phyloP scores from a whole-genome alignment of 163 green algal genomes.

The Scenedesmus sp. region DNA sequence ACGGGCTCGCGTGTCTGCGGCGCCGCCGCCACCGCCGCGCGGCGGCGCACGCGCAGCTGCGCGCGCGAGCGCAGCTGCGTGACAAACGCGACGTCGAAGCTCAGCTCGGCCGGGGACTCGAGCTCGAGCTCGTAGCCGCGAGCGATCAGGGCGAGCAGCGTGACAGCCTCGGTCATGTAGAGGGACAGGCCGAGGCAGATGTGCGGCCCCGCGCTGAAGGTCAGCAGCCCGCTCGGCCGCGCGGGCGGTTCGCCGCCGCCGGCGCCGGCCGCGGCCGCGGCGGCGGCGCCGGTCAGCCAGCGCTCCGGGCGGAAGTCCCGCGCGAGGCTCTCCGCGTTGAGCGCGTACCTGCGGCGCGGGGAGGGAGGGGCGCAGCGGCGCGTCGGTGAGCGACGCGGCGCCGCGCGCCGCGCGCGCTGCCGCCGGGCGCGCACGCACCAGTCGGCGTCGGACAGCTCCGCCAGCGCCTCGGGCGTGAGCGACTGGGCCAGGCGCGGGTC shows the following conservation, averaged over 20 bases:
- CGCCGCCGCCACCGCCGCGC: too few species aligned
- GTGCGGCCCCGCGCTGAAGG: conserved; percentile 17
- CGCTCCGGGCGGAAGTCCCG: conserved; percentile 21
- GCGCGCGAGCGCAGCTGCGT: conserved; percentile 9
- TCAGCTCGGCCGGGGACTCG: background rate
- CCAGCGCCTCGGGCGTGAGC: too few species aligned
- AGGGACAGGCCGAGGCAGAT: conserved; percentile 19
- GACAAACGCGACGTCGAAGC: background rate
- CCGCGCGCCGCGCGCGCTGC: too few species aligned
- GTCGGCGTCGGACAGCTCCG: too few species aligned
- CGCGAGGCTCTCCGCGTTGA: conserved; percentile 5
- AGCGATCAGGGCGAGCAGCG: conserved; percentile 20
- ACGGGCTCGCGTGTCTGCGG: too few species aligned
- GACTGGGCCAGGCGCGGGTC: conserved; percentile 8
- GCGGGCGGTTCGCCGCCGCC: background rate
- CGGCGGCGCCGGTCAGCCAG: conserved; percentile 6
- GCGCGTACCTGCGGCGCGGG: too few species aligned
- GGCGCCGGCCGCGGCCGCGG: background rate
- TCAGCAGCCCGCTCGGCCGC: conserved; percentile 10
- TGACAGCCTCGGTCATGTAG: conserved; percentile 4
- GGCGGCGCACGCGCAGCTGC: background rate
- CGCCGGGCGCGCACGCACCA: too few species aligned
- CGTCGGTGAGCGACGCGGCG: too few species aligned
- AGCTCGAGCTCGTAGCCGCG: conserved; percentile 4
- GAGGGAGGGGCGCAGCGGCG: too few species aligned